Evolutionary conservation across 2,329 filamentous ascomycete genomes (phyloP).

Genomic region (Claviceps spartinae): DNA sequence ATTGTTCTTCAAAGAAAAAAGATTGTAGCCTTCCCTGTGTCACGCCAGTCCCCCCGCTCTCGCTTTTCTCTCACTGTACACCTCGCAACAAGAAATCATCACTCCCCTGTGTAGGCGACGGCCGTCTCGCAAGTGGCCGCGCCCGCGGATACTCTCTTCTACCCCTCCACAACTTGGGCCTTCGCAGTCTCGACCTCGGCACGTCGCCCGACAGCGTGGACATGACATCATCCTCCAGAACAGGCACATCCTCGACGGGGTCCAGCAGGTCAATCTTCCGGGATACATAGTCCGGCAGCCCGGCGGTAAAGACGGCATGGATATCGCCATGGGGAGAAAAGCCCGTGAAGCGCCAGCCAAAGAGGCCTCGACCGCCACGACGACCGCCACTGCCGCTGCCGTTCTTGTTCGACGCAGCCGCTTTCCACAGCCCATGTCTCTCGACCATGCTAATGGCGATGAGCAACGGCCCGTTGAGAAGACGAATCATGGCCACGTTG

Average conservation of each 20-base stretch:
- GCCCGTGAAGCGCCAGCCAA: conserved; percentile 31
- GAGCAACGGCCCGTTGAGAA: conserved; percentile 50
- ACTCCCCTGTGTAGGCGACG: neutral
- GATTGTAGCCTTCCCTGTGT: neutral
- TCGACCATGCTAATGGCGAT: conserved; percentile 49
- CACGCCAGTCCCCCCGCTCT: neutral
- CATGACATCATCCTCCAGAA: conserved; percentile 20
- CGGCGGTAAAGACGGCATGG: conserved; percentile 44
- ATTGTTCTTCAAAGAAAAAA: no score
- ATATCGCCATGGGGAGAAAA: conserved; percentile 45
- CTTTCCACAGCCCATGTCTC: conserved; percentile 34
- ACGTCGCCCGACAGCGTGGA: conserved; percentile 16
- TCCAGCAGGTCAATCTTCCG: conserved; percentile 22
- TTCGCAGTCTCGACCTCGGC: conserved; percentile 2
- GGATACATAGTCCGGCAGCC: conserved; percentile 33
- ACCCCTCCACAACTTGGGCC: conserved; percentile 4
- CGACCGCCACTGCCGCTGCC: neutral
- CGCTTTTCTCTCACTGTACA: neutral
- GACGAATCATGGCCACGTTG: conserved; percentile 51
- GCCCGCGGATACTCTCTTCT: conserved; percentile 6
- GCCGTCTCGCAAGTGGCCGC: neutral
- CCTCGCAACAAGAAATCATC: neutral
- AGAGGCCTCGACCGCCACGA: neutral
- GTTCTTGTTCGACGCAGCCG: conserved; percentile 6
- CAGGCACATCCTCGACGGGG: conserved; percentile 19